Evolutionary conservation across 176 grass and related monocot genomes (phyloP).

Genomic region (Phoenix dactylifera): DNA sequence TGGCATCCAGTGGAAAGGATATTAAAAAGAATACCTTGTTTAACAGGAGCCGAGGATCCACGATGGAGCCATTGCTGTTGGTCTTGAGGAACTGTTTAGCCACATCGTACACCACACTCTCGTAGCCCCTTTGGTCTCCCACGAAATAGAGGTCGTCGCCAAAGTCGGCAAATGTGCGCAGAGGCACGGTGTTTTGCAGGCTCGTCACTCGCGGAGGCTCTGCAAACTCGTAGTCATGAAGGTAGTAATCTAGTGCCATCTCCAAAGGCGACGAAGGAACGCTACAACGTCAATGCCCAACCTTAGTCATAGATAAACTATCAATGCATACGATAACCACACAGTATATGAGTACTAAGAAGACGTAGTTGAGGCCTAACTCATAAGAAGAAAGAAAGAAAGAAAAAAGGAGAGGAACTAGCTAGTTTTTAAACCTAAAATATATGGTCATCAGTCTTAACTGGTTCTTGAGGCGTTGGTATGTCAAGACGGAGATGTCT

Average conservation of each 20-base stretch:
- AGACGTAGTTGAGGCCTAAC: too few species aligned
- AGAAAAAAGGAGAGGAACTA: too few species aligned
- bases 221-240: conserved; percentile 48
- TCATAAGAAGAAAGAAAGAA: too few species aligned
- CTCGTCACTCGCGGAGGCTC: conserved; percentile 53
- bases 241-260: conserved; percentile 60
- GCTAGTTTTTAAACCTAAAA: too few species aligned
- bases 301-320: too few species aligned
- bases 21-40: conserved; percentile 19
- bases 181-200: conserved; percentile 42
- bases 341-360: too few species aligned
- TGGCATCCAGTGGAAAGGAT: too few species aligned
- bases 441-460: neutral
- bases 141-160: conserved; percentile 46
- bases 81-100: conserved; percentile 37
- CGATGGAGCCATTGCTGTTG: conserved; percentile 22
- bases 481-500: conserved; percentile 45
- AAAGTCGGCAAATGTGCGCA: conserved; percentile 31
- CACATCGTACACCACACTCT: conserved; percentile 33
- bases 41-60: conserved; percentile 28
- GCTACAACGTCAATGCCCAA: neutral
- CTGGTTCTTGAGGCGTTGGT: conserved; percentile 44
- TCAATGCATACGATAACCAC: too few species aligned
- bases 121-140: conserved; percentile 47
- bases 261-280: conserved; percentile 35